A percentile compares a stretch with the other conserved stretches of the same genome.
Conservation (phyloP, 2,329 filamentous ascomycete species). For the Aspergillus fumigatiaffinis region DNA sequence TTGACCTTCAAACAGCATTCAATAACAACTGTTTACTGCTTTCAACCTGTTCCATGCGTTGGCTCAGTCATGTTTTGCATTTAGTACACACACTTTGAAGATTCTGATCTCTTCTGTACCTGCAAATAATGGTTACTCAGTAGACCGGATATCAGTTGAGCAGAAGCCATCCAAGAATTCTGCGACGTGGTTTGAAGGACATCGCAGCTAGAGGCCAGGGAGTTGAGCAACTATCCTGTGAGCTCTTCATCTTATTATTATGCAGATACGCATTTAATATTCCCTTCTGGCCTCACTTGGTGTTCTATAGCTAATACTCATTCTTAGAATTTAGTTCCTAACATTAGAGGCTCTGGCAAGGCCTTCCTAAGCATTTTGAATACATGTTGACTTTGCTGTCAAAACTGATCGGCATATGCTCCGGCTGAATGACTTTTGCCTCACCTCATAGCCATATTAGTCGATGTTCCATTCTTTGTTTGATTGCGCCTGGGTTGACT, state of each 20-base stretch:
- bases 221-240: neutral
- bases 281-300: neutral
- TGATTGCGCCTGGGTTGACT: neutral
- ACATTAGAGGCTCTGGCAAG: neutral
- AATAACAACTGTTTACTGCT: neutral
- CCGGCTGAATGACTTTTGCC: neutral
- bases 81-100: neutral
- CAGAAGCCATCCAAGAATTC: neutral
- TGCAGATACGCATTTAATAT: neutral
- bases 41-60: neutral
- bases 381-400: neutral
- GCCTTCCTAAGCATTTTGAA: neutral
- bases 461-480: neutral
- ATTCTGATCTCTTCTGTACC: neutral
- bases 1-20: neutral
- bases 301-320: neutral
- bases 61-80: neutral
- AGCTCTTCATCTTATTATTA: neutral
- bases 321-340: neutral
- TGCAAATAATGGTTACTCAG: neutral
- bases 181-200: neutral
- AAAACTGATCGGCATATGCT: neutral
- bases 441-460: neutral
- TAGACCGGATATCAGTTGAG: neutral
- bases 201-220: neutral